Conservation (phyloP, 75 land plant genomes). For the Azolla pinnata region DNA sequence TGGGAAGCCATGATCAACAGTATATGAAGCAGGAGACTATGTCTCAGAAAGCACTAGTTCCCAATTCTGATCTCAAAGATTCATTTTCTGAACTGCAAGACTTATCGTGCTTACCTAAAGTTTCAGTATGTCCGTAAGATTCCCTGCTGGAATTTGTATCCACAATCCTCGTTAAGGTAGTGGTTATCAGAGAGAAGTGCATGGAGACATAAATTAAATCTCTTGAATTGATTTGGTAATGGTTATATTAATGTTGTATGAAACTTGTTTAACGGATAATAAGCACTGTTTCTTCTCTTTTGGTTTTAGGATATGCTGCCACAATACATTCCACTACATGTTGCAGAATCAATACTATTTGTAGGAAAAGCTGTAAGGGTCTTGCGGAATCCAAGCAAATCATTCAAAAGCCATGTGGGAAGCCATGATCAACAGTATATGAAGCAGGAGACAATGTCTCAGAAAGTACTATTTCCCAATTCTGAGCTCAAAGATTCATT, state of each 20-base stretch:
- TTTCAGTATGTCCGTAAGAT: no score
- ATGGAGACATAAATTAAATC: no score
- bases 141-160: no score
- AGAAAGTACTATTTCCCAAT: constrained; percentile 19
- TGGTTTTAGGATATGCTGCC: constrained; percentile 85
- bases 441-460: constrained; percentile 25
- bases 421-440: constrained; percentile 23
- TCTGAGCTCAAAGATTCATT: constrained; percentile 32
- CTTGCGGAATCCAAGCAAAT: constrained; percentile 76
- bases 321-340: constrained; percentile 79
- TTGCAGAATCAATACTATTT: constrained; percentile 95
- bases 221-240: no score
- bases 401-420: constrained; percentile 45
- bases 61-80: constrained; percentile 28
- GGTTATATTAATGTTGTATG: neutral
- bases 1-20: constrained; percentile 21
- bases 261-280: no score
- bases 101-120: no score
- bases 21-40: constrained; percentile 26
- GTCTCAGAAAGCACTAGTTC: constrained; percentile 20
- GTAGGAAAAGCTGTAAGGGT: constrained; percentile 95
- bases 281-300: constrained; percentile 4
- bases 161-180: no score
- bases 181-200: no score
- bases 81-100: constrained; percentile 11